Base-by-base conservation (phyloP, 2,329 filamentous ascomycete species). In the Aotearoamyces nothofagi region DNA sequence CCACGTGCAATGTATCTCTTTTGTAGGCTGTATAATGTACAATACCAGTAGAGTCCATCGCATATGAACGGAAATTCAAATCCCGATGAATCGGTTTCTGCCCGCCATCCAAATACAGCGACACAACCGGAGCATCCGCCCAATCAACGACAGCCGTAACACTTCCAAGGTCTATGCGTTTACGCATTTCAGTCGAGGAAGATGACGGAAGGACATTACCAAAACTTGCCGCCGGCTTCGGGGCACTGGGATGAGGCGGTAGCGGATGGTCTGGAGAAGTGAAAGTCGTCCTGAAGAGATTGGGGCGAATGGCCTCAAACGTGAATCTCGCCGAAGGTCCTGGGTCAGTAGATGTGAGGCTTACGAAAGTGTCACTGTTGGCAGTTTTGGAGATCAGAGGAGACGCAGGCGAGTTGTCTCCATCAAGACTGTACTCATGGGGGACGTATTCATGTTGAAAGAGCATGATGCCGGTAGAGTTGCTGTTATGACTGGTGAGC, bases 261-360 rank as follows among this genome's bases (percentile, higher is more conserved):
- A 78, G 45, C 5, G 68, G 68, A 41, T 80, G 74, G 3, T 60
- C 57, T 9, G 57, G 43, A 0, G 75, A 74, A 2, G 65, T 62
- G 44, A 80, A 80, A 0, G 70, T 74, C 2, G 75, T 77, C 23
- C 75, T 59, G 51, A 80, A 82, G 10, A 80, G 53, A 28, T 73
- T 74, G 12, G 62, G 56, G 10, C 64, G 60, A 16, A 81, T 41
- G 0, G 66, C 59, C 44, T 79, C 68, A 36, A 81, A 78, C 0
- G 58, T 58, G 44, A 80, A 81, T 10, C 60, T 49, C 34, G 69
- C 67, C 0, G 56, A 58, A 5, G 33, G 28, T 15, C 37, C 39
- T 22, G 15, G 22, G 17, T 37, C 37, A 15, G 31, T 36, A 9
- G 43, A 45, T 24, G 33, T 24, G 22, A 45, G 39, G 19, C 19